Conservation (phyloP, 768 basidiomycete species). For the Mycena amicta region DNA sequence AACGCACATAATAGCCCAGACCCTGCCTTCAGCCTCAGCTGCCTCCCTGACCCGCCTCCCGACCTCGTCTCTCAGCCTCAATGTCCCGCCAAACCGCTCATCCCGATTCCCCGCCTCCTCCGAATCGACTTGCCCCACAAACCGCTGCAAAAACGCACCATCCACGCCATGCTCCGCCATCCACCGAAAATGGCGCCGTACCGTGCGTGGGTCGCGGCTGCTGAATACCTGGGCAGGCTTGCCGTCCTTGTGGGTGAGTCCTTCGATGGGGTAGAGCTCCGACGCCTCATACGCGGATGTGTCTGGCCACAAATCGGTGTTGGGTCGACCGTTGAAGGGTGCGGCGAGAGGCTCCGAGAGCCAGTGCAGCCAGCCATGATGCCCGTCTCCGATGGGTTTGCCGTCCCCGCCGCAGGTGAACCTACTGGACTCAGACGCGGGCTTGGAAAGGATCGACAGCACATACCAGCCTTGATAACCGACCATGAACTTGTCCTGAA, state of each 20-base stretch:
- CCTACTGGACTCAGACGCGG: too few relatives aligned
- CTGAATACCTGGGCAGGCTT: slow-evolving; percentile 76
- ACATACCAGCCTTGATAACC: slow-evolving; percentile 94
- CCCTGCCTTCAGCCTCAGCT: slow-evolving; percentile 78
- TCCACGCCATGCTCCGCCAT: slow-evolving; percentile 84
- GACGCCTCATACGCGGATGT: slow-evolving; percentile 67
- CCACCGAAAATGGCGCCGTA: slow-evolving; percentile 77
- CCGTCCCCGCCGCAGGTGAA: slow-evolving; percentile 75
- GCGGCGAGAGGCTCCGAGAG: slow-evolving; percentile 63
- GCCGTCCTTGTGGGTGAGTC: slow-evolving; percentile 57
- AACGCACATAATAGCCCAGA: slow-evolving; percentile 82
- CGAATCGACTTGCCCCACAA: slow-evolving; percentile 67
- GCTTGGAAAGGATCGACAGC: too few relatives aligned
- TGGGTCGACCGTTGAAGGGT: slow-evolving; percentile 64
- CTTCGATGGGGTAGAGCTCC: slow-evolving; percentile 72
- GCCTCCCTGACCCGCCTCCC: slow-evolving; percentile 72
- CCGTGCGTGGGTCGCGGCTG: slow-evolving; percentile 74
- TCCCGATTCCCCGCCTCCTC: slow-evolving; percentile 41
- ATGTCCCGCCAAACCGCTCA: slow-evolving; percentile 45
- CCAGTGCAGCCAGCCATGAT: slow-evolving; percentile 91
- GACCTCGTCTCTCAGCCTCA: slow-evolving; percentile 71
- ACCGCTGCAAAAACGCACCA: slow-evolving; percentile 82
- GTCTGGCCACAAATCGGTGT: slow-evolving; percentile 82
- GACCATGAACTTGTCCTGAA: slow-evolving; percentile 82
- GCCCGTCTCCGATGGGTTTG: slow-evolving; percentile 68